phyloP scores from a whole-genome alignment of 2,329 filamentous ascomycete genomes.

The Saccharata proteae region DNA sequence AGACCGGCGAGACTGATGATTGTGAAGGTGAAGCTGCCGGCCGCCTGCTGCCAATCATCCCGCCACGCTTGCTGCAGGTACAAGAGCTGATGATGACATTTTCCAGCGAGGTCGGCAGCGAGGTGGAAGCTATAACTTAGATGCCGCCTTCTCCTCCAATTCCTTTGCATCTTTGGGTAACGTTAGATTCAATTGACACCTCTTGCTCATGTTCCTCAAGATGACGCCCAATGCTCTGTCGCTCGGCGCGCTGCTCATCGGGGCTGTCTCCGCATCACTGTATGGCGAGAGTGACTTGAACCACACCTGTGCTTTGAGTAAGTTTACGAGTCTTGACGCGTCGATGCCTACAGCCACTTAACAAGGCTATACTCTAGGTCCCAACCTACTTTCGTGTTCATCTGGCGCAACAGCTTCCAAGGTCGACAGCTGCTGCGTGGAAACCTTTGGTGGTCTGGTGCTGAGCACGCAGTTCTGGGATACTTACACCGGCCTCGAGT shows the following conservation, averaged over 20 bases:
- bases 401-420: constrained; percentile 15
- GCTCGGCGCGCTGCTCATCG: constrained; percentile 11
- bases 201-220: no score
- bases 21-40: no score
- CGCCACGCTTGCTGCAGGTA: no score
- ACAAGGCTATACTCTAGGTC: constrained; percentile 4
- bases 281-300: constrained; percentile 40
- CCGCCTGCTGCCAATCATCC: no score
- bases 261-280: constrained; percentile 23
- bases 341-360: neutral
- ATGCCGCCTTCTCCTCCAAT: no score
- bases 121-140: no score
- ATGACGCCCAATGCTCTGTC: no score
- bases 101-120: no score
- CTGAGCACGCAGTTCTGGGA: constrained; percentile 54
- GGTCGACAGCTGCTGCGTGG: constrained; percentile 51
- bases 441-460: constrained; percentile 53
- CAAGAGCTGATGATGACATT: no score
- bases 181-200: no score
- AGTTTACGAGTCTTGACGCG: neutral
- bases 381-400: constrained; percentile 20
- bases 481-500: constrained; percentile 50
- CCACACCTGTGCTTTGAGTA: constrained; percentile 44
- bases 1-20: no score
- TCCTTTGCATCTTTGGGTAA: no score